Evolutionary conservation across 495 filamentous ascomycete genomes (phyloP).

Genomic region (Astrothelium subdiscretum): DNA sequence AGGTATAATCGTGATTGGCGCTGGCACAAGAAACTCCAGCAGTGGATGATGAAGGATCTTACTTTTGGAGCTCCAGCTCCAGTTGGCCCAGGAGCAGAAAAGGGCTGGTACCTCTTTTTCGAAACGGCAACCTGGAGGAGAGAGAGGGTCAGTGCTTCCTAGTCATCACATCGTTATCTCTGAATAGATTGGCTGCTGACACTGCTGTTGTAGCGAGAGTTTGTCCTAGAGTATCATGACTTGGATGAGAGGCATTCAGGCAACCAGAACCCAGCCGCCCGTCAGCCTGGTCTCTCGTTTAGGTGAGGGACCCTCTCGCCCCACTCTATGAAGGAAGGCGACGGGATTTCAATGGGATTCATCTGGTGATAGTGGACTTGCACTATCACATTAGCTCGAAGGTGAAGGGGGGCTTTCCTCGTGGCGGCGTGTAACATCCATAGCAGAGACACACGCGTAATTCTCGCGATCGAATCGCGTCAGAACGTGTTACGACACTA

Average conservation of each 20-base stretch:
- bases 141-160: conserved; percentile 51
- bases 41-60: conserved; percentile 70
- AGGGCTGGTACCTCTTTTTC: conserved; percentile 83
- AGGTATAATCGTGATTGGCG: conserved; percentile 60
- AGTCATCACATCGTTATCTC: not conserved
- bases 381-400: too few relatives aligned
- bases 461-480: not conserved
- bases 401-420: too few relatives aligned
- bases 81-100: conserved; percentile 56
- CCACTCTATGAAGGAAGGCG: not conserved
- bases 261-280: not conserved
- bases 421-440: not conserved
- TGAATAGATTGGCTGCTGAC: not conserved
- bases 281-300: not conserved
- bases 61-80: conserved; percentile 33
- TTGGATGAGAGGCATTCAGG: conserved; percentile 49
- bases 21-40: conserved; percentile 77
- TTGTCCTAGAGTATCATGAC: conserved; percentile 68
- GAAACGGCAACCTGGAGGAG: conserved; percentile 75
- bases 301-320: not conserved
- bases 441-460: not conserved
- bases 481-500: not conserved
- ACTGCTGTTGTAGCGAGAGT: conserved; percentile 47
- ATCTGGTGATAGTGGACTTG: not conserved
- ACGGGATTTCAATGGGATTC: not conserved